Percentiles rank a stretch among this genome's conserved stretches.
Conservation (phyloP, 1,139 yeast genomes). For the Pichia kudriavzevii region DNA sequence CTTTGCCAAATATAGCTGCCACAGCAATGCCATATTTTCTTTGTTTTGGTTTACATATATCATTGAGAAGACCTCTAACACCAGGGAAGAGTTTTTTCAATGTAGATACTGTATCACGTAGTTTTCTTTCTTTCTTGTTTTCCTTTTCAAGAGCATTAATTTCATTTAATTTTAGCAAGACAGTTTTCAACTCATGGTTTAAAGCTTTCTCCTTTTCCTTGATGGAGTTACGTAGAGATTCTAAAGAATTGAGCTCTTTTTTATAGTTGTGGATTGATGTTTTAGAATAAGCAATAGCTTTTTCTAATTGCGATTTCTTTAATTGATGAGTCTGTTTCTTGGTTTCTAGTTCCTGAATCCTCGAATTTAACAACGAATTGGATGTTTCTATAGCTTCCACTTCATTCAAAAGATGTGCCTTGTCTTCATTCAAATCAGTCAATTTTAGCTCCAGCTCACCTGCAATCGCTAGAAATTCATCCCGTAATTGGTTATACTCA, state of each 20-base stretch:
- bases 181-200: conserved; percentile 59
- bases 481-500: conserved; percentile 57
- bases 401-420: conserved; percentile 35
- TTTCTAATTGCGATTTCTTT: conserved; percentile 31
- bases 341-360: conserved; percentile 34
- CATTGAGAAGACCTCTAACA: conserved; percentile 73
- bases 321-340: conserved; percentile 32
- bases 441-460: conserved; percentile 55
- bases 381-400: conserved; percentile 39
- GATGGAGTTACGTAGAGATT: conserved; percentile 40
- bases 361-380: conserved; percentile 33
- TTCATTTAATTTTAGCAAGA: conserved; percentile 59
- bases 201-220: conserved; percentile 44
- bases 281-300: conserved; percentile 26
- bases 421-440: conserved; percentile 38
- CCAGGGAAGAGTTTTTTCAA: conserved; percentile 72
- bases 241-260: conserved; percentile 34
- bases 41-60: conserved; percentile 72
- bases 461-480: conserved; percentile 46
- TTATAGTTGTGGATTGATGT: conserved; percentile 33
- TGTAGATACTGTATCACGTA: conserved; percentile 64
- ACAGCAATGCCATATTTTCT: conserved; percentile 71
- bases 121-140: conserved; percentile 55
- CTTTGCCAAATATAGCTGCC: conserved; percentile 70
- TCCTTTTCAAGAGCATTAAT: conserved; percentile 72